These are phyloP conservation scores for Shiraia sp. DNA, from an alignment of 2,329 filamentous ascomycete genomes.

Conservation along the genomic window DNA sequence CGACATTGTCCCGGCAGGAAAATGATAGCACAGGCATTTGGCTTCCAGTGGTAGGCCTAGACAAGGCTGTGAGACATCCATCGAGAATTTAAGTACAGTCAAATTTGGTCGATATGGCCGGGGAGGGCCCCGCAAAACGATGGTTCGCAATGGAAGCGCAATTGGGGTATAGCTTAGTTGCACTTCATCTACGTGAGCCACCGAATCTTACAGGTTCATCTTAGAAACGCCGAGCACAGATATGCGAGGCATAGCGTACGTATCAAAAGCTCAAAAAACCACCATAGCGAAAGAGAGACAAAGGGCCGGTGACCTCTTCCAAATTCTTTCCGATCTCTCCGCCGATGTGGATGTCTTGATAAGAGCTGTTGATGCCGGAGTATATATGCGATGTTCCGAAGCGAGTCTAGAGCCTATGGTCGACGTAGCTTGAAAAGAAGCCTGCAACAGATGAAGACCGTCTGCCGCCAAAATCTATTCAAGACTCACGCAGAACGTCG, in stretches of 20 bases:
- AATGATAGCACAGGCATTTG: no score
- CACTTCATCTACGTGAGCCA: background rate
- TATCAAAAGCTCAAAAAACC: slow-evolving; percentile 29
- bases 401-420: slow-evolving; percentile 19
- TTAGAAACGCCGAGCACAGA: slow-evolving; percentile 32
- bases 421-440: no score
- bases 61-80: background rate
- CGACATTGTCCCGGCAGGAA: no score
- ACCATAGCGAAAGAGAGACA: slow-evolving; percentile 13
- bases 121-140: slow-evolving; percentile 24
- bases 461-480: no score
- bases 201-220: background rate
- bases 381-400: slow-evolving; percentile 16
- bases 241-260: slow-evolving; percentile 25
- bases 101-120: no score
- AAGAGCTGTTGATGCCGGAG: slow-evolving; percentile 11
- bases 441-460: no score
- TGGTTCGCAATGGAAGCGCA: slow-evolving; percentile 18
- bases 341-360: slow-evolving; percentile 25
- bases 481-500: no score
- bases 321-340: slow-evolving; percentile 26
- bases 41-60: no score
- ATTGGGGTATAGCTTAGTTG: slow-evolving; percentile 18
- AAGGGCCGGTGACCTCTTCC: slow-evolving; percentile 23
- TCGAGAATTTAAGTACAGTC: no score